Base-by-base conservation (phyloP, 2,329 filamentous ascomycete species). In the Alternaria brassicicola region DNA sequence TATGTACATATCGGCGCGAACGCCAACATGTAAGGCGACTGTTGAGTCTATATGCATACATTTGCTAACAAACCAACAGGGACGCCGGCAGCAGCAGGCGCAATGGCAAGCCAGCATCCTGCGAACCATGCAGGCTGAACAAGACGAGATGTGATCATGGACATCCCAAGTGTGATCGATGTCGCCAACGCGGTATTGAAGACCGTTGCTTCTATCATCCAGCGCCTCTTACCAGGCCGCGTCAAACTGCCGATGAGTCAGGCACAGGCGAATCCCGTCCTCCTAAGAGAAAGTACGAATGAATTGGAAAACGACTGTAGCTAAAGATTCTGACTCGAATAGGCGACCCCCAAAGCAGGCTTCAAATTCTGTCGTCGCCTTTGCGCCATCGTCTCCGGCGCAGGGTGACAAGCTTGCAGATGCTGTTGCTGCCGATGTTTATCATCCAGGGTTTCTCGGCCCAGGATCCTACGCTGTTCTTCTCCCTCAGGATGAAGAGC, bases 191-290 rank as follows among this genome's bases (percentile, higher is more conserved):
- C 26, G 72, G 74, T 17, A 74, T 75, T 12, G 63, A 69, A 41
- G 71, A 75, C 1, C 61, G 66, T 13, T 76, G 74, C 48, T 74
- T 73, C 59, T 76, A 76, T 54, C 73, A 76, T 57, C 73, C 74
- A 23, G 72, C 74, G 12, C 74, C 74, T 26, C 62, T 76, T 17
- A 76, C 72, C n/a, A 75, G 69, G 36, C 62, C 54, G 17, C 68
- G 67, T 19, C 64, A 59, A 12, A 42, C 42, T 26, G 47, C 53
- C 15, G 58, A 60, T 41, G 63, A 62, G 28, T 49, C 57, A 57
- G 57, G 57, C 13, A 46, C 61, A 46, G 64, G 60, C 30, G 62
- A 64, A 48, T 57, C 62, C 12, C 61, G 64, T 21, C 63, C 68
- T 3, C 25, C 59, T 5, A 75, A 74, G 48, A 62, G 71, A 60